A percentile compares a stretch with the other conserved stretches of the same genome.
These are phyloP conservation scores for Candida yuanshanica DNA, from an alignment of 805 yeast species.

Conservation along the genomic window DNA sequence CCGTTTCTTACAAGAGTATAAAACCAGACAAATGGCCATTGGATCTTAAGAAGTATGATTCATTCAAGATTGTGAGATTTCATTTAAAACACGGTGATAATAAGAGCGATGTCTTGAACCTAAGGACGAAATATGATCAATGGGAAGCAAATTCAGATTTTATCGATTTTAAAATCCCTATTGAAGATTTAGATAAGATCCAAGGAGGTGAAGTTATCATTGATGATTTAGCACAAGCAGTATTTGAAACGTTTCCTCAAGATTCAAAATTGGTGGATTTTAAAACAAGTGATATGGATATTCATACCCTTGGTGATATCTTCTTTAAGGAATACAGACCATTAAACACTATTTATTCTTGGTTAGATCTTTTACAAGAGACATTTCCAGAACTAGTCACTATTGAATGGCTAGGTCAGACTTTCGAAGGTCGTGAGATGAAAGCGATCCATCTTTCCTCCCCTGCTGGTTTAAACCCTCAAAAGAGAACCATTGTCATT, in stretches of 20 bases:
- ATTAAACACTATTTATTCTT: slow-evolving; percentile 59
- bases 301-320: slow-evolving; percentile 33
- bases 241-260: slow-evolving; percentile 49
- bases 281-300: slow-evolving; percentile 2
- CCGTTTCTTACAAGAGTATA: neutral
- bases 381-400: slow-evolving; percentile 61
- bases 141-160: slow-evolving; percentile 49
- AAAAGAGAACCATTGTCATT: slow-evolving; percentile 61
- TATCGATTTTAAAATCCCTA: slow-evolving; percentile 37
- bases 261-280: slow-evolving; percentile 1
- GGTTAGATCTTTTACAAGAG: slow-evolving; percentile 58
- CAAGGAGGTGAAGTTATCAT: slow-evolving; percentile 39
- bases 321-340: slow-evolving; percentile 71
- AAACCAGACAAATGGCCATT: slow-evolving; percentile 13
- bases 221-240: slow-evolving; percentile 49
- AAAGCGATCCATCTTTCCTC: slow-evolving; percentile 61
- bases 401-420: slow-evolving; percentile 65
- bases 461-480: slow-evolving; percentile 34
- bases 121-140: slow-evolving; percentile 22
- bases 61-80: slow-evolving; percentile 15
- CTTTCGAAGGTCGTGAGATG: slow-evolving; percentile 68
- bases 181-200: slow-evolving; percentile 8
- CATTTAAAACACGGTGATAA: slow-evolving; percentile 1
- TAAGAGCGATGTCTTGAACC: slow-evolving; percentile 2
- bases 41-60: slow-evolving; percentile 19